These are phyloP conservation scores for Dittrichia graveolens DNA, from an alignment of 129 eudicot species.

Conservation along the genomic window DNA sequence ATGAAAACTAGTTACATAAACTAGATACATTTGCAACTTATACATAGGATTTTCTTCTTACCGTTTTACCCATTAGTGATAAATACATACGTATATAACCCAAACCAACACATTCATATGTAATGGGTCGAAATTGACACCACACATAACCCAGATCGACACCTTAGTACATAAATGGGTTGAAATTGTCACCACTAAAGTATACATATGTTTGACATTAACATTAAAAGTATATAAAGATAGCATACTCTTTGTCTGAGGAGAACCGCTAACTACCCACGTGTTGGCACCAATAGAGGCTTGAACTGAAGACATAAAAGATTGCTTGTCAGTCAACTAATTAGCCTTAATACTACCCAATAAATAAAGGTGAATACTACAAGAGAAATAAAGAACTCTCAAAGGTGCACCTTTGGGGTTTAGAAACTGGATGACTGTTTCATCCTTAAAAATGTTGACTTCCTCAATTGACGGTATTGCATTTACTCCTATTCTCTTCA, in stretches of 20 bases:
- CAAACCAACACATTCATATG: neutral
- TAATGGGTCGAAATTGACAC: neutral
- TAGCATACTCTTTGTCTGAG: slow-evolving; percentile 85
- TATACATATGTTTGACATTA: slow-evolving; percentile 4
- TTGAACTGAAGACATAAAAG: slow-evolving; percentile 56
- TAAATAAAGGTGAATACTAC: neutral
- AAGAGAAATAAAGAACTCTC: neutral
- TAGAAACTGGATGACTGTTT: slow-evolving; percentile 69
- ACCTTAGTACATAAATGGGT: neutral
- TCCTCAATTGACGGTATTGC: slow-evolving; percentile 80
- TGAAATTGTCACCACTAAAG: neutral
- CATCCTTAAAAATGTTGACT: slow-evolving; percentile 81
- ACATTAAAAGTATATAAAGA: neutral
- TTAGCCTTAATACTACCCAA: neutral
- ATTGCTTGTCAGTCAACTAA: neutral
- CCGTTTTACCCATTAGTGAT: neutral
- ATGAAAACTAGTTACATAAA: too few relatives aligned
- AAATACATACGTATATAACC: neutral
- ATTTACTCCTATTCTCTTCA: slow-evolving; percentile 80
- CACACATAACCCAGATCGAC: neutral
- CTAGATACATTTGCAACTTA: too few relatives aligned
- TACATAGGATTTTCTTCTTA: neutral
- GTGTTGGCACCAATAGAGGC: slow-evolving; percentile 92
- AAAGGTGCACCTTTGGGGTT: slow-evolving; percentile 67
- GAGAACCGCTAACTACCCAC: slow-evolving; percentile 92